Percentiles rank a stretch among this genome's conserved stretches.
Evolutionary conservation across 2,329 filamentous ascomycete species (phyloP).

Genomic region (Diaporthe vaccinii): DNA sequence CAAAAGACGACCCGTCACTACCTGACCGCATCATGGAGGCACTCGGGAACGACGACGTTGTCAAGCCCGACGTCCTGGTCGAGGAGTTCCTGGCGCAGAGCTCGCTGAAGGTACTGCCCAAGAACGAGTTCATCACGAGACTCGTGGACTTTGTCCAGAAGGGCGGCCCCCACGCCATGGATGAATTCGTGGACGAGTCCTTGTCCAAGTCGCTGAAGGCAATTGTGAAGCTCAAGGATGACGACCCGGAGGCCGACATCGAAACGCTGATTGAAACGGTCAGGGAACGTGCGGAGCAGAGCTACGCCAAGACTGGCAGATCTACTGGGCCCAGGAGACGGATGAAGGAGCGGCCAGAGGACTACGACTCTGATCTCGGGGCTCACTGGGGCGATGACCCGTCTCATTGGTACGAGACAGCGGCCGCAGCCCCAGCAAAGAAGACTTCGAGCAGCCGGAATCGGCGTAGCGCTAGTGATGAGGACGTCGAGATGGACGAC

Average conservation of each 20-base stretch:
- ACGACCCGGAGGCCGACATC: constrained; percentile 75
- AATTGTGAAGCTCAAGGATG: constrained; percentile 75
- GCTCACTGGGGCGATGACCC: constrained; percentile 88
- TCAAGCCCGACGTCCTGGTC: constrained; percentile 92
- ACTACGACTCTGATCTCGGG: constrained; percentile 92
- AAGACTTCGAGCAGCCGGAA: constrained; percentile 47
- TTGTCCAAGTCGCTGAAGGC: constrained; percentile 78
- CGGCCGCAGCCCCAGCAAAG: constrained; percentile 8
- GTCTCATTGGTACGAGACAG: constrained; percentile 67
- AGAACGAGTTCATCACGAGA: constrained; percentile 92
- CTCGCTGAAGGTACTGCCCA: constrained; percentile 91
- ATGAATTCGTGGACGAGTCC: constrained; percentile 81
- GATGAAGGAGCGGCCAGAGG: constrained; percentile 81
- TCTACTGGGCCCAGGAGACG: constrained; percentile 62
- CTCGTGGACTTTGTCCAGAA: constrained; percentile 95
- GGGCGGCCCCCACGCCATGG: constrained; percentile 93
- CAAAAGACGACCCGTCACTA: constrained; percentile 67
- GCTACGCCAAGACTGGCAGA: constrained; percentile 72
- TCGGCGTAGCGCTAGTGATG: constrained; percentile 59
- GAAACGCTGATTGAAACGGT: constrained; percentile 81
- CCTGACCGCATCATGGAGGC: constrained; percentile 75
- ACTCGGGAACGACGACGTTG: constrained; percentile 74
- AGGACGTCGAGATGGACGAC: constrained; percentile 65
- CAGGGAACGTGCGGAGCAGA: constrained; percentile 76
- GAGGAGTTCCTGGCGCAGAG: constrained; percentile 89